Evolutionary conservation across 2,329 filamentous ascomycete species (phyloP).

Genomic region (Trichoderma guizhouense): DNA sequence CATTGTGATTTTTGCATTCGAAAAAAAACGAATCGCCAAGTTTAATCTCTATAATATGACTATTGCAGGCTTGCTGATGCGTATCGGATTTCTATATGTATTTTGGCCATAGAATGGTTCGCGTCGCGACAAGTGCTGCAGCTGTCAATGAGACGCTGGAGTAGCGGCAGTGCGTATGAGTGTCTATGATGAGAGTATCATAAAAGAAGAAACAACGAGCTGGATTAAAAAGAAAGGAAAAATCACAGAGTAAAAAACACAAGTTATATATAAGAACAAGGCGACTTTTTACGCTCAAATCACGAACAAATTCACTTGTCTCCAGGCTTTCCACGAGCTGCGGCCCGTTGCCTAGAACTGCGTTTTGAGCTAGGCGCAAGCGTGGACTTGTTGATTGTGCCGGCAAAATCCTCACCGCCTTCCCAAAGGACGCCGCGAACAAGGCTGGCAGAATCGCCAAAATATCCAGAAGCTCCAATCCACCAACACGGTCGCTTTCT

Average conservation of each 20-base stretch:
- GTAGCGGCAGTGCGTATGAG: background rate
- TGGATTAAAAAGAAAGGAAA: background rate
- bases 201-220: background rate
- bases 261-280: background rate
- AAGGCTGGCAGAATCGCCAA: slow-evolving; percentile 32
- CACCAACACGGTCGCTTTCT: slow-evolving; percentile 16
- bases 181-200: background rate
- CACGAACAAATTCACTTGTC: background rate
- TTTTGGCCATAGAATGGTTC: background rate
- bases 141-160: background rate
- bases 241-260: background rate
- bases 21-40: background rate
- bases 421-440: slow-evolving; percentile 23
- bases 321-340: background rate
- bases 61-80: background rate
- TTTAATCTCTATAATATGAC: background rate
- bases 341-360: slow-evolving; percentile 8
- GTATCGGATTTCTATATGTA: background rate
- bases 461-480: slow-evolving; percentile 19
- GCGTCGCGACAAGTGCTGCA: background rate
- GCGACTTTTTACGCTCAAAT: background rate
- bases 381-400: background rate
- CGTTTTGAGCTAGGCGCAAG: background rate
- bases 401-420: slow-evolving; percentile 39
- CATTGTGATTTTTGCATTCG: slow-evolving; percentile 26